Conservation (phyloP, 345 rosid genomes). For the Camelina laxa region DNA sequence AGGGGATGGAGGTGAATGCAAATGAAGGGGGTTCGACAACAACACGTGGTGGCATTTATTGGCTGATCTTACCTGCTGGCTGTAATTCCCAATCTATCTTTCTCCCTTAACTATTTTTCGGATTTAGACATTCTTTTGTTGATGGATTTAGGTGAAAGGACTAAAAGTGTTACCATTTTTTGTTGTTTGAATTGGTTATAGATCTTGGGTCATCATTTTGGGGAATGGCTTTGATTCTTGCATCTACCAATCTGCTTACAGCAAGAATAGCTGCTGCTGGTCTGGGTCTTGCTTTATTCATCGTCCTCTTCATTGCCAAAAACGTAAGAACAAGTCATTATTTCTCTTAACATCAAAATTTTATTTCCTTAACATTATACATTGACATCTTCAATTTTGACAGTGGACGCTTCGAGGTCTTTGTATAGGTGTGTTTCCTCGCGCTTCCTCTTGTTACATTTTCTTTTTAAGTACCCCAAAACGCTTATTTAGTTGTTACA, state of each 20-base stretch:
- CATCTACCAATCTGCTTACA: slow-evolving; percentile 81
- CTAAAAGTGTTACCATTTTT: neutral
- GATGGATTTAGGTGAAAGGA: neutral
- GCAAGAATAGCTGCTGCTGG: slow-evolving; percentile 97
- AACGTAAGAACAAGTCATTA: slow-evolving; percentile 61
- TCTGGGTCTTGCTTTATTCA: slow-evolving; percentile 70
- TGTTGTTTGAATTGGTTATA: slow-evolving; percentile 42
- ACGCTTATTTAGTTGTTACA: neutral
- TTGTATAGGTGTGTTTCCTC: slow-evolving; percentile 70
- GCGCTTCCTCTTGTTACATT: slow-evolving; percentile 1
- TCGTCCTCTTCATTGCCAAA: slow-evolving; percentile 87
- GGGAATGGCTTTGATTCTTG: slow-evolving; percentile 98
- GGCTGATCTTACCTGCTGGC: slow-evolving; percentile 98
- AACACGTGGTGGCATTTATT: slow-evolving; percentile 92
- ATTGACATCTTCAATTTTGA: slow-evolving; percentile 16
- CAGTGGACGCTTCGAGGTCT: slow-evolving; percentile 99
- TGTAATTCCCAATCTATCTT: slow-evolving; percentile 56
- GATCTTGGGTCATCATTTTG: slow-evolving; percentile 99
- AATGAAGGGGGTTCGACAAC: slow-evolving; percentile 94
- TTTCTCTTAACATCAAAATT: neutral
- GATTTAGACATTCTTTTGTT: neutral
- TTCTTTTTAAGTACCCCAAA: neutral
- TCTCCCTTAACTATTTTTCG: slow-evolving; percentile 3
- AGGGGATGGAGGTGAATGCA: slow-evolving; percentile 92
- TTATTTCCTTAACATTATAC: slow-evolving; percentile 26